Percentiles rank a stretch among this genome's conserved stretches.
Conservation (phyloP, 192 early-diverging fungal species). For the Coemansia sp. region DNA sequence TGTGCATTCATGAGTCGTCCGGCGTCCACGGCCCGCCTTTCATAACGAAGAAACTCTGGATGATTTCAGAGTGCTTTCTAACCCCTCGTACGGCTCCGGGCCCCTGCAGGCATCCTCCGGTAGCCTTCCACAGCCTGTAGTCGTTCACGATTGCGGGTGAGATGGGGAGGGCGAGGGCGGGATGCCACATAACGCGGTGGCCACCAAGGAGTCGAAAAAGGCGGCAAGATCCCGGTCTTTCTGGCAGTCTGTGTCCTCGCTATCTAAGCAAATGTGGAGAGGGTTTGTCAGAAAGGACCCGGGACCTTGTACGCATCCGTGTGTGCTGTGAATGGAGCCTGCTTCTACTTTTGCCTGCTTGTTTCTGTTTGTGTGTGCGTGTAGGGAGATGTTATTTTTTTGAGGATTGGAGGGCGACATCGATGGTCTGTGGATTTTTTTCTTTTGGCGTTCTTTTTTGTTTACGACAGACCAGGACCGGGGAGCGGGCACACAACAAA, state of each 20-base stretch:
- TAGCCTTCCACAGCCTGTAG: too few relatives aligned
- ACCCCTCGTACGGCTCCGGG: slow-evolving; percentile 4
- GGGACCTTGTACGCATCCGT: background rate
- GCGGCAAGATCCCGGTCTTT: background rate
- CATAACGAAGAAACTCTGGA: background rate
- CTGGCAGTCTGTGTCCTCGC: too few relatives aligned
- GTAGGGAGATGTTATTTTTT: too few relatives aligned
- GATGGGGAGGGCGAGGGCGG: background rate
- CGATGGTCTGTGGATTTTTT: too few relatives aligned
- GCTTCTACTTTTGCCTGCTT: background rate
- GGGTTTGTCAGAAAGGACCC: too few relatives aligned
- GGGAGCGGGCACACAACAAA: too few relatives aligned
- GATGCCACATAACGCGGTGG: background rate
- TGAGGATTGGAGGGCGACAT: too few relatives aligned
- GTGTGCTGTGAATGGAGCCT: background rate
- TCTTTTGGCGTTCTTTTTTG: too few relatives aligned
- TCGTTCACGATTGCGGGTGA: too few relatives aligned
- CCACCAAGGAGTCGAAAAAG: background rate
- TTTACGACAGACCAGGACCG: too few relatives aligned
- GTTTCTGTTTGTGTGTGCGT: background rate
- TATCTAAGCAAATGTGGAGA: too few relatives aligned
- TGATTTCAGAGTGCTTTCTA: background rate
- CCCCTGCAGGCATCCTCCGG: background rate
- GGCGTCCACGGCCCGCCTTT: slow-evolving; percentile 6
- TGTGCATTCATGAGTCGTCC: background rate